Evolutionary conservation across 225 moss, liverwort and hornwort species (phyloP).

Genomic region (Polytrichum commune): DNA sequence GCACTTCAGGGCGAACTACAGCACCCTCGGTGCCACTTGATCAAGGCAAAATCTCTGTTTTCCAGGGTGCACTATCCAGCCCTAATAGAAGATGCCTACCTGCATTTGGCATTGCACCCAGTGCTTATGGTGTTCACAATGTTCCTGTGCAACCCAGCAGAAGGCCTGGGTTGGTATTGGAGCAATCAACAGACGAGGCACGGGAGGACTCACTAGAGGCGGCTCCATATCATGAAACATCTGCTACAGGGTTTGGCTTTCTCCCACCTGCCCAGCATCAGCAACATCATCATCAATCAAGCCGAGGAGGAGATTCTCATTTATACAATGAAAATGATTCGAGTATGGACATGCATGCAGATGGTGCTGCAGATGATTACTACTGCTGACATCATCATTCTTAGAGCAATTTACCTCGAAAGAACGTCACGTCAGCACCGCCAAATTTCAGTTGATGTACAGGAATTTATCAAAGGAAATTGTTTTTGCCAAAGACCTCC

Average conservation of each 20-base stretch:
- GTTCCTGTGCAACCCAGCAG: slow-evolving; percentile 51
- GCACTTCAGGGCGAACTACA: slow-evolving; percentile 54
- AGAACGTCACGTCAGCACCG: slow-evolving; percentile 1
- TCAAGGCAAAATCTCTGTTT: slow-evolving; percentile 82
- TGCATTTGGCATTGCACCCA: slow-evolving; percentile 53
- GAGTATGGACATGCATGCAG: slow-evolving; percentile 95
- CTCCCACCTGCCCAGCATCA: slow-evolving; percentile 50
- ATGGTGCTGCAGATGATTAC: slow-evolving; percentile 69
- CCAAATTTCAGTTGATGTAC: slow-evolving; percentile 27
- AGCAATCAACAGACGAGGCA: slow-evolving; percentile 48
- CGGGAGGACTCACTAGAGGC: slow-evolving; percentile 64
- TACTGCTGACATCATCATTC: slow-evolving; percentile 37
- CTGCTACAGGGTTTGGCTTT: slow-evolving; percentile 37
- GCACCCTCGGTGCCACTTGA: slow-evolving; percentile 44
- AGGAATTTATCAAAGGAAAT: slow-evolving; percentile 27
- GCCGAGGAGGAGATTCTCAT: slow-evolving; percentile 41
- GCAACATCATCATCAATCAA: slow-evolving; percentile 48
- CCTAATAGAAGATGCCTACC: slow-evolving; percentile 85
- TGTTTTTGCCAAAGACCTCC: slow-evolving; percentile 16
- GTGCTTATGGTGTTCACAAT: slow-evolving; percentile 51
- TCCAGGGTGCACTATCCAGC: slow-evolving; percentile 86
- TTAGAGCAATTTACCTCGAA: slow-evolving; percentile 13
- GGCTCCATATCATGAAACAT: slow-evolving; percentile 26
- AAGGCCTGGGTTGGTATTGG: slow-evolving; percentile 51
- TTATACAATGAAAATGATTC: slow-evolving; percentile 74